phyloP scores from a whole-genome alignment of 176 grass and related monocot species.

The Rhynchospora breviuscula region DNA sequence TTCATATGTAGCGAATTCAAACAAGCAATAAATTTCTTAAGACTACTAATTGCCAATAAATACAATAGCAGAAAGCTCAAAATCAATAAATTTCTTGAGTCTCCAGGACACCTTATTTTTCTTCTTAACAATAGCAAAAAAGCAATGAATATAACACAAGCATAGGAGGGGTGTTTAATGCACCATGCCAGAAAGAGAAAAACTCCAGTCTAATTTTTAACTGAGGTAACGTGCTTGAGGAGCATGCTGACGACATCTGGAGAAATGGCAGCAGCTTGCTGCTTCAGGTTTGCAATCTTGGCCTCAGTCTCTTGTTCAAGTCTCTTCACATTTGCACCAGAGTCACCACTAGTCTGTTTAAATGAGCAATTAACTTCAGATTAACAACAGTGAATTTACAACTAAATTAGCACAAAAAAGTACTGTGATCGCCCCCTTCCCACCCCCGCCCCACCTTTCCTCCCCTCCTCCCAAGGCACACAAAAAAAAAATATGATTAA shows the following conservation, averaged over 20 bases:
- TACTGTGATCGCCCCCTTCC: background rate
- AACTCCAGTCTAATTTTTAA: conserved; percentile 46
- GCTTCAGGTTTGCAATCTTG: conserved; percentile 52
- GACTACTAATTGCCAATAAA: background rate
- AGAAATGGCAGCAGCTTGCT: conserved; percentile 45
- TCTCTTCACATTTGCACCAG: conserved; percentile 71
- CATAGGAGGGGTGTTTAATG: background rate
- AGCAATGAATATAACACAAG: background rate
- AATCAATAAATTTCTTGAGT: too few relatives aligned
- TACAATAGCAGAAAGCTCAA: background rate
- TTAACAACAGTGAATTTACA: background rate
- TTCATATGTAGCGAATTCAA: background rate
- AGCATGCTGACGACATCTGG: conserved; percentile 80
- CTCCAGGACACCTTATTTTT: background rate
- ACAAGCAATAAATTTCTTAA: background rate
- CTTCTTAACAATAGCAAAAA: conserved; percentile 4
- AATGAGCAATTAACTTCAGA: conserved; percentile 15
- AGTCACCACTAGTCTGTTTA: conserved; percentile 64
- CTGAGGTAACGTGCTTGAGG: conserved; percentile 71
- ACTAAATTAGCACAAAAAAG: background rate
- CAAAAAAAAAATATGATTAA: background rate
- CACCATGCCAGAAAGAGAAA: background rate
- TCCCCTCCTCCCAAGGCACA: background rate
- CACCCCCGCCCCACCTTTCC: background rate
- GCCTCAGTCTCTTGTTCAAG: conserved; percentile 61